These are phyloP conservation scores for Candida endomychidarum DNA, from an alignment of 805 yeast species.

Conservation along the genomic window DNA sequence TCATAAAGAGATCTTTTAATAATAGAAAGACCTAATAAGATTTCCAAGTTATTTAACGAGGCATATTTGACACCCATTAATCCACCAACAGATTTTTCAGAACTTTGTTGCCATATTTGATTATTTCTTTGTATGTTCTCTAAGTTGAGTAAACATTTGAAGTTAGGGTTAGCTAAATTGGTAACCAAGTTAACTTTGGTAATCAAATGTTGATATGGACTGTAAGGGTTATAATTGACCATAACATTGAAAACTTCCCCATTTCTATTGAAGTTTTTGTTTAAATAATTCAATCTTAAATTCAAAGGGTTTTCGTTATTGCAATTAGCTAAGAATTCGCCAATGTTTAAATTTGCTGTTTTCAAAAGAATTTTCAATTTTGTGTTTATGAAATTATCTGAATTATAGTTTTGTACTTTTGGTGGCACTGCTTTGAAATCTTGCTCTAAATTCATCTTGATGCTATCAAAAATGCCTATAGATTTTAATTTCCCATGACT, in stretches of 20 bases:
- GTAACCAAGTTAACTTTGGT: conserved; percentile 45
- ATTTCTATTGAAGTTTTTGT: conserved; percentile 48
- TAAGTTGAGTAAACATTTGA: conserved; percentile 38
- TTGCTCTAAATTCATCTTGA: conserved; percentile 40
- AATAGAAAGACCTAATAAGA: conserved; percentile 56
- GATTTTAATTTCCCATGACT: conserved; percentile 36
- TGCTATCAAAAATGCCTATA: conserved; percentile 47
- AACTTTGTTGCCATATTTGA: conserved; percentile 51
- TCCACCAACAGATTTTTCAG: conserved; percentile 55
- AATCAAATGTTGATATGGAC: conserved; percentile 48
- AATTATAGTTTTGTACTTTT: conserved; percentile 27
- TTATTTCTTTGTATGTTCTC: conserved; percentile 20
- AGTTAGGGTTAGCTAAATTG: conserved; percentile 47
- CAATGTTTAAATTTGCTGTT: conserved; percentile 37
- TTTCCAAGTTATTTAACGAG: conserved; percentile 20
- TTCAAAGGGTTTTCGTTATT: conserved; percentile 40
- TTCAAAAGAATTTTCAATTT: conserved; percentile 43
- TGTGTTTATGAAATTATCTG: conserved; percentile 44
- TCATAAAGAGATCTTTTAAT: conserved; percentile 56
- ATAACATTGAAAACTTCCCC: conserved; percentile 51
- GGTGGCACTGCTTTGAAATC: conserved; percentile 34
- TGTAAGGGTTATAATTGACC: conserved; percentile 50
- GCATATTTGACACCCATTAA: conserved; percentile 48
- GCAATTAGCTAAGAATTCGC: conserved; percentile 34
- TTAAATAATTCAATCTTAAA: conserved; percentile 39